These are phyloP conservation scores for Rhododendron vialii DNA, from an alignment of 148 eudicot species.

Conservation along the genomic window DNA sequence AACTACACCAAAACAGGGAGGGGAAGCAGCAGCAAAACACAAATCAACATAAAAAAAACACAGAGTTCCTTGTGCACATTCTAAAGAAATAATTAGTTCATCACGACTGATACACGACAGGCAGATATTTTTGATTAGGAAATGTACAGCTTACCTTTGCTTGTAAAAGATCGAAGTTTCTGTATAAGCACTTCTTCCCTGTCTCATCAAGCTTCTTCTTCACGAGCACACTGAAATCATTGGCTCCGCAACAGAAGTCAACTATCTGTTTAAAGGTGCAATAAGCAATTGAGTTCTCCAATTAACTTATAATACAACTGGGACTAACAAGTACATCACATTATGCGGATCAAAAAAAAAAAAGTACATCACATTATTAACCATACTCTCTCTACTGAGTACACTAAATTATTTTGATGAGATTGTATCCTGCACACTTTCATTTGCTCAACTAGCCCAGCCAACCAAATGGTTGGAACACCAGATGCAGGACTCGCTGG, in stretches of 20 bases:
- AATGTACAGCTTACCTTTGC: conserved; percentile 52
- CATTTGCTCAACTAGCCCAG: not conserved
- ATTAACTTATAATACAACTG: conserved; percentile 1
- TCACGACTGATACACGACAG: not conserved
- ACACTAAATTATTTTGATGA: not conserved
- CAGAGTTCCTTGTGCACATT: not conserved
- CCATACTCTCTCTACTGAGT: not conserved
- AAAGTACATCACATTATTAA: not conserved
- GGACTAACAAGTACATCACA: not conserved
- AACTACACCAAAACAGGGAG: not conserved
- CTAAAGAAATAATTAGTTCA: not conserved
- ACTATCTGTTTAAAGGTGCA: conserved; percentile 58
- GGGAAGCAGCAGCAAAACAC: not conserved
- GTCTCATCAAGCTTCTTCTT: conserved; percentile 70
- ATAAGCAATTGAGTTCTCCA: conserved; percentile 8
- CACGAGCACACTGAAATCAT: conserved; percentile 82
- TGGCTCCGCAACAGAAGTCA: conserved; percentile 96
- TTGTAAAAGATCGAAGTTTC: conserved; percentile 67
- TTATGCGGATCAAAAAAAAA: too few relatives aligned
- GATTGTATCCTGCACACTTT: not conserved
- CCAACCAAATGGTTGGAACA: not conserved
- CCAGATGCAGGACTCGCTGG: not conserved
- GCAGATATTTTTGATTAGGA: not conserved
- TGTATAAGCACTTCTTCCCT: conserved; percentile 67
- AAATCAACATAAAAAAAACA: not conserved